Conservation (phyloP, 2,329 filamentous ascomycete species). For the Arthrobotrys pseudoclavata region DNA sequence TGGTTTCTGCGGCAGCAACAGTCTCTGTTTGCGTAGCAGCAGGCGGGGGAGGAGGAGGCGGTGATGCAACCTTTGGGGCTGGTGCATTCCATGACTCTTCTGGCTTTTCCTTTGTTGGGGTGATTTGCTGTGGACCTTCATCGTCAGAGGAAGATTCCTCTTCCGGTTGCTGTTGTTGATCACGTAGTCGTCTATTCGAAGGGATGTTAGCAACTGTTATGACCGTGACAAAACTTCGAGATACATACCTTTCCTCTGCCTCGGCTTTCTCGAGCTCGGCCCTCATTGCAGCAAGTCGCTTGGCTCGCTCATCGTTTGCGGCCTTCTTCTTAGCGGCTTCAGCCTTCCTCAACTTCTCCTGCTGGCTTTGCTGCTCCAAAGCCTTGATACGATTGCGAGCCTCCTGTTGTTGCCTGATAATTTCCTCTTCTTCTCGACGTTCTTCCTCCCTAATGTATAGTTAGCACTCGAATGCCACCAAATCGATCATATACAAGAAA, state of each 20-base stretch:
- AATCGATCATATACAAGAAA: background rate
- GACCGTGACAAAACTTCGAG: background rate
- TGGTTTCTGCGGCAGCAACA: conserved; percentile 78
- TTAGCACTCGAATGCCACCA: conserved; percentile 61
- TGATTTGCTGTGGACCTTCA: conserved; percentile 77
- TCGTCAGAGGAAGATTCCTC: conserved; percentile 85
- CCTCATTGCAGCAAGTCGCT: conserved; percentile 83
- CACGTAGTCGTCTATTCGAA: conserved; percentile 71
- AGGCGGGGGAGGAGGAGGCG: conserved; percentile 70
- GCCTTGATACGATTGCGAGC: conserved; percentile 86
- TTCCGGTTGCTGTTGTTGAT: conserved; percentile 77
- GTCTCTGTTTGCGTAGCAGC: conserved; percentile 65
- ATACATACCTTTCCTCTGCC: conserved; percentile 73
- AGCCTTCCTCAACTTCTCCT: conserved; percentile 94
- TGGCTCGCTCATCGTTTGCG: conserved; percentile 90
- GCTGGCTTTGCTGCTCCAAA: conserved; percentile 91
- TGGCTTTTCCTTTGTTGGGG: conserved; percentile 73
- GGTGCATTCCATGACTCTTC: conserved; percentile 64
- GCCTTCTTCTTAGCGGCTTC: conserved; percentile 95
- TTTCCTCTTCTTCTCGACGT: conserved; percentile 81
- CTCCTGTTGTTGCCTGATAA: conserved; percentile 82
- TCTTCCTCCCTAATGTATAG: conserved; percentile 76
- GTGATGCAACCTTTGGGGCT: conserved; percentile 56
- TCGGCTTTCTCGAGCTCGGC: conserved; percentile 93
- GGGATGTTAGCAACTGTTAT: conserved; percentile 42